Evolutionary conservation across 345 rosid genomes (phyloP).

Genomic region (Raphanus raphanistrum): DNA sequence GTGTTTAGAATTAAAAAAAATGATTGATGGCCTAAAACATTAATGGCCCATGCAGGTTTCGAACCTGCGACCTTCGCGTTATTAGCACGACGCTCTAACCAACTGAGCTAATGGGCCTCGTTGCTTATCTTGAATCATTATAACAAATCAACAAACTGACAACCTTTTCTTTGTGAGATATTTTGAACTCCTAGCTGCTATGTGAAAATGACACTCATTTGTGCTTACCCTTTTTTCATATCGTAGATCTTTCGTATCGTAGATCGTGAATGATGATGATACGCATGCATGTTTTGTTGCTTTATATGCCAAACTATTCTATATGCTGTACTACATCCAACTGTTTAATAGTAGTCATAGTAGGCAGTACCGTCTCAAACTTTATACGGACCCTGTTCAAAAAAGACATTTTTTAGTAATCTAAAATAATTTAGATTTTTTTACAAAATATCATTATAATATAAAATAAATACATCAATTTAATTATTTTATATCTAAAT

Average conservation of each 20-base stretch:
- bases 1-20: neutral
- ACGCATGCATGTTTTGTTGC: neutral
- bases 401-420: no score
- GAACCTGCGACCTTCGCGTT: slow-evolving; percentile 81
- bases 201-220: neutral
- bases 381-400: no score
- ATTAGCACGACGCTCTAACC: slow-evolving; percentile 84
- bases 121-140: neutral
- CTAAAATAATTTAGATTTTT: no score
- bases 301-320: neutral
- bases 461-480: no score
- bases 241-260: neutral
- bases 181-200: neutral
- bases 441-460: no score
- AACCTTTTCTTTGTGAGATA: neutral
- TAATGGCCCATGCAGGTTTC: slow-evolving; percentile 38
- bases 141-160: neutral
- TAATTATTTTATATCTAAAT: no score
- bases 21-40: neutral
- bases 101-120: slow-evolving; percentile 35
- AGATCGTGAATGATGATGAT: neutral
- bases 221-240: neutral
- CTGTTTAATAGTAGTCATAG: neutral
- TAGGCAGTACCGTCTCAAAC: neutral
- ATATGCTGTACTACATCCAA: neutral